These are phyloP conservation scores for Rubus parviflorus DNA, from an alignment of 306 rosid species.

Conservation along the genomic window DNA sequence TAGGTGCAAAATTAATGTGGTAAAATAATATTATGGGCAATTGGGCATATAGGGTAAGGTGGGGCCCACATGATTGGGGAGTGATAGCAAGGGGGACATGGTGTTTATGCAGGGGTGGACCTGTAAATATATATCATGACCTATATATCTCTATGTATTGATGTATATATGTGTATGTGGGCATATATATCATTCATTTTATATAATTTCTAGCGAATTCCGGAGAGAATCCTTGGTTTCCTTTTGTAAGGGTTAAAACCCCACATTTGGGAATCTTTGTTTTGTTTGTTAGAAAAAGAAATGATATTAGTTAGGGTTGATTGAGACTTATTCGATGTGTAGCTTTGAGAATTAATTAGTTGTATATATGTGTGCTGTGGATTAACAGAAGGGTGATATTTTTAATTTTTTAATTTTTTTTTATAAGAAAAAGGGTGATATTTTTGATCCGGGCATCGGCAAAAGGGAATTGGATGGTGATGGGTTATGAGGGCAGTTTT, in stretches of 20 bases:
- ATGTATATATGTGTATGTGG: constrained; percentile 3
- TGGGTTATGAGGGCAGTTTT: background rate
- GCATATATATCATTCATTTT: constrained; percentile 21
- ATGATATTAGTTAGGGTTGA: constrained; percentile 4
- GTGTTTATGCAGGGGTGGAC: constrained; percentile 27
- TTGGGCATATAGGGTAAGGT: constrained; percentile 31
- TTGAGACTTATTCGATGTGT: constrained; percentile 6
- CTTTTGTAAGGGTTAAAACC: constrained; percentile 15
- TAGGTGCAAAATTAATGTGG: constrained; percentile 10
- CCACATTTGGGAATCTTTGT: constrained; percentile 62
- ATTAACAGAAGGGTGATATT: background rate
- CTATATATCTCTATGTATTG: background rate
- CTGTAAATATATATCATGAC: background rate
- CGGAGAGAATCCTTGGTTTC: constrained; percentile 34
- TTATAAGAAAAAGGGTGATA: too few relatives aligned
- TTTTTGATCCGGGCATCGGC: constrained; percentile 14
- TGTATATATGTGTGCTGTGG: constrained; percentile 5
- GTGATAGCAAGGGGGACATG: constrained; percentile 30
- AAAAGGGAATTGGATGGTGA: constrained; percentile 14
- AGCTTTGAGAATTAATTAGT: background rate
- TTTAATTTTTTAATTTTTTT: too few relatives aligned
- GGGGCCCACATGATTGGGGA: constrained; percentile 28
- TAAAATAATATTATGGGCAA: constrained; percentile 13
- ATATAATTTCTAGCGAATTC: background rate
- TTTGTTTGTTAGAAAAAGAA: constrained; percentile 33